Base-by-base conservation (phyloP, 1,284 basidiomycete species). In the Agroathelia rolfsii region DNA sequence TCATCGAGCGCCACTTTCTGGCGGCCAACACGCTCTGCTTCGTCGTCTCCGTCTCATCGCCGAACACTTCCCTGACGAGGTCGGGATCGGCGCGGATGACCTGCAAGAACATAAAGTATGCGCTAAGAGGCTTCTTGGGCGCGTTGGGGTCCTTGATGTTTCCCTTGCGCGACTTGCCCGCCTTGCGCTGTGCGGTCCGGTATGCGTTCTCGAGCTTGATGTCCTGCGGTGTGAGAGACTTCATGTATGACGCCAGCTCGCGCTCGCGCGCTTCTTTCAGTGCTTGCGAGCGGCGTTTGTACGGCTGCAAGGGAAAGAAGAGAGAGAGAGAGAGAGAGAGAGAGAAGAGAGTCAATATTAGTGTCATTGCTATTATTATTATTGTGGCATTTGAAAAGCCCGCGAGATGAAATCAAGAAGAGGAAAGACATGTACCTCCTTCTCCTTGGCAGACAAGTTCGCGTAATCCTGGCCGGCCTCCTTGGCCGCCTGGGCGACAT, bases 61-160 rank as follows among this genome's bases (percentile, higher is more conserved):
- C 86, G 60, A 94, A 94, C 11, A 95, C 79, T 14, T 82, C 78
- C 42, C 59, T 67, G 12, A 87, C 80, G 20, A 89, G 60, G 24
- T 65, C 62, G 9, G 74, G 71, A 49, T 85, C 77, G 28, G 78
- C 72, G 41, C 89, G 71, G 47, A 93, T 92, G 30, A 79, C 74
- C 54, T 92, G 87, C 41, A 95, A 59, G 65, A 93, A 96, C 74
- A 94, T 83, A 48, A 95, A 95, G 54, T 95, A 96, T 3, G 92
- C 90, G 47, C 78, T 84, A 18, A 95, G 72, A 3, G 92, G 92
- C 58, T 94, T 94, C 76, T 93, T 93, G 6, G 92, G 92, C 12
- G 89, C 92, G 51, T 95, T 93, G 17, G 90, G 90, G 53, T 96
- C 90, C 64, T 94, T 94, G 58, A 96, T 82, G 56, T 96, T 95